These are phyloP conservation scores for Eutrema salsugineum DNA, from an alignment of 441 rosid species.

Conservation along the genomic window DNA sequence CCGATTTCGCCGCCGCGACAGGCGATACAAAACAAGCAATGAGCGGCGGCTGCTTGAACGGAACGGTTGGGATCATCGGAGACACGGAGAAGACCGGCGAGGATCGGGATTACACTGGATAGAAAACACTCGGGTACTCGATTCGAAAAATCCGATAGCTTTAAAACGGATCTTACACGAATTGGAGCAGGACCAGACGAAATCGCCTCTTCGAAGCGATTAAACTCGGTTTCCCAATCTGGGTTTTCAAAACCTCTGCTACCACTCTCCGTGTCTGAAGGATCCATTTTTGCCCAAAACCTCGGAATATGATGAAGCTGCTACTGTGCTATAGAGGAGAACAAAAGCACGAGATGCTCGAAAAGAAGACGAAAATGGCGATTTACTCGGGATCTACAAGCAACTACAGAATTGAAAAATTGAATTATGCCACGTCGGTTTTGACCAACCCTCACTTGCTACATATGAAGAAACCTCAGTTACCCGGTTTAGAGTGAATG, in stretches of 20 bases:
- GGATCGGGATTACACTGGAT: slow-evolving; percentile 37
- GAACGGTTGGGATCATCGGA: slow-evolving; percentile 24
- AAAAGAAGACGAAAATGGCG: neutral
- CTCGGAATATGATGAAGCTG: neutral
- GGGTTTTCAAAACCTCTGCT: neutral
- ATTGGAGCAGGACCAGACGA: slow-evolving; percentile 32
- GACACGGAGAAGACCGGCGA: slow-evolving; percentile 35
- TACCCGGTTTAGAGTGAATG: neutral
- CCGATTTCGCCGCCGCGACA: slow-evolving; percentile 31
- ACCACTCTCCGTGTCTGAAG: slow-evolving; percentile 6
- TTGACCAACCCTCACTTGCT: too few relatives aligned
- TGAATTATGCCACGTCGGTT: neutral
- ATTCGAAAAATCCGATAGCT: slow-evolving; percentile 34
- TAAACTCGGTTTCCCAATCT: slow-evolving; percentile 47
- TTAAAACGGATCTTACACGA: slow-evolving; percentile 39
- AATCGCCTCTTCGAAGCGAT: slow-evolving; percentile 31
- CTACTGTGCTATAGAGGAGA: neutral
- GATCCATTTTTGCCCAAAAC: neutral
- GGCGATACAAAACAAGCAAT: slow-evolving; percentile 49
- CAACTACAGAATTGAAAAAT: neutral
- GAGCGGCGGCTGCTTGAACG: slow-evolving; percentile 38
- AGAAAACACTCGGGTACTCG: slow-evolving; percentile 33
- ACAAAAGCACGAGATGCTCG: neutral
- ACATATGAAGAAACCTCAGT: neutral
- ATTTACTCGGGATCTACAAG: neutral